Conservation (phyloP, 2,329 filamentous ascomycete species). For the Ophiostoma piceae region DNA sequence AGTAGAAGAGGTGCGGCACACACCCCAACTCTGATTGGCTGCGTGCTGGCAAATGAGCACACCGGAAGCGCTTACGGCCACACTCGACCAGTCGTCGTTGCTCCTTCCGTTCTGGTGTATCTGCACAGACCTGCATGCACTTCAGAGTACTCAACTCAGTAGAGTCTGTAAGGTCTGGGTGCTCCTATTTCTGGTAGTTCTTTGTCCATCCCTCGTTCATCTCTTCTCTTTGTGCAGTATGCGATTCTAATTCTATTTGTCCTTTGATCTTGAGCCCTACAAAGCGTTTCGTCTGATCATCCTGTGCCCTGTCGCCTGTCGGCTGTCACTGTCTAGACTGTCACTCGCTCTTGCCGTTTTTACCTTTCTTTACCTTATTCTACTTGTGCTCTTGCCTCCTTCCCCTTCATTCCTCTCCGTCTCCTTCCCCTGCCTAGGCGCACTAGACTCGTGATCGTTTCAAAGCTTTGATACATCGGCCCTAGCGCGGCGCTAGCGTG, state of each 20-base stretch:
- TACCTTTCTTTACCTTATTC: not conserved
- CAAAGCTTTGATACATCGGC: conserved; percentile 13
- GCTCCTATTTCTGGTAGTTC: not conserved
- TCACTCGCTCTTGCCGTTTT: not conserved
- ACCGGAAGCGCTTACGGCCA: conserved; percentile 9
- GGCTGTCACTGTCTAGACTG: not conserved
- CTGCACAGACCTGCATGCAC: not conserved
- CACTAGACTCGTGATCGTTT: conserved; percentile 12
- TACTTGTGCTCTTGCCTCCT: not conserved
- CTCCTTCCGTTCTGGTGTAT: not conserved
- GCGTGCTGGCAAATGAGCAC: not conserved
- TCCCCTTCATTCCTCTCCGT: not conserved
- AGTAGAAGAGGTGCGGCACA: not conserved
- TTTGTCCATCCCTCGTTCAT: not conserved
- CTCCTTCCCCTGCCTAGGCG: conserved; percentile 11
- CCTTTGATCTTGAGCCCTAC: not conserved
- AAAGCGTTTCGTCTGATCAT: not conserved
- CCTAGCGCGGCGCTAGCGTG: conserved; percentile 1
- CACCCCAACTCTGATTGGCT: not conserved
- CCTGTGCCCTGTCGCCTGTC: not conserved
- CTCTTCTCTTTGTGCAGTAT: not conserved
- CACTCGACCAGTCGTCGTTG: conserved; percentile 11
- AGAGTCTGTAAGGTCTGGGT: not conserved
- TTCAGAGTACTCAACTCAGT: no score
- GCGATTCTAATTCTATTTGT: not conserved